Conservation (phyloP, 108 stramenopile species). For the Cyclotella baltica region DNA sequence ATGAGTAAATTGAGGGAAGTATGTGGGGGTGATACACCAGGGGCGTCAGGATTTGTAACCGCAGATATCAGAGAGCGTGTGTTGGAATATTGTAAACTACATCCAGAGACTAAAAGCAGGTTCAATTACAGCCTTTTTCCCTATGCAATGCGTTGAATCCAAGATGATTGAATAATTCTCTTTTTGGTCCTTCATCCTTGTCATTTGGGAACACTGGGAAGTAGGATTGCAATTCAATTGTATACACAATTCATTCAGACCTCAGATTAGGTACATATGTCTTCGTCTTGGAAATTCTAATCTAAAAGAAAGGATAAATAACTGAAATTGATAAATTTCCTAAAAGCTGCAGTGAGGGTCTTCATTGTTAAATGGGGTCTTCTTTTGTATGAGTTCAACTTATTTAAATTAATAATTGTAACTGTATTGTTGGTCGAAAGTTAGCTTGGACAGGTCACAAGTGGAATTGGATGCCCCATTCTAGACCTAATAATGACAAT, state of each 20-base stretch:
- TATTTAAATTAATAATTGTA: no score
- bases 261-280: background rate
- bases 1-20: background rate
- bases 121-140: background rate
- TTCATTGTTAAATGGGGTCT: no score
- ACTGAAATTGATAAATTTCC: no score
- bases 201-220: background rate
- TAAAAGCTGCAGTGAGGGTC: no score
- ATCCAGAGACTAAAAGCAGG: background rate
- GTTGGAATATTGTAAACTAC: background rate
- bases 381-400: no score
- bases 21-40: background rate
- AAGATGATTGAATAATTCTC: background rate
- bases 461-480: no score
- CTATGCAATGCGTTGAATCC: background rate
- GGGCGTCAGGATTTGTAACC: background rate
- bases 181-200: background rate
- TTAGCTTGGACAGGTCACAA: no score
- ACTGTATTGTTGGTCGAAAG: no score
- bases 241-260: no score
- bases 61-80: background rate
- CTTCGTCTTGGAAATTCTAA: background rate
- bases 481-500: no score
- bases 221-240: background rate
- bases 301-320: no score